Base-by-base conservation (phyloP, 2,329 filamentous ascomycete genomes). In the Setomelanomma holmii region DNA sequence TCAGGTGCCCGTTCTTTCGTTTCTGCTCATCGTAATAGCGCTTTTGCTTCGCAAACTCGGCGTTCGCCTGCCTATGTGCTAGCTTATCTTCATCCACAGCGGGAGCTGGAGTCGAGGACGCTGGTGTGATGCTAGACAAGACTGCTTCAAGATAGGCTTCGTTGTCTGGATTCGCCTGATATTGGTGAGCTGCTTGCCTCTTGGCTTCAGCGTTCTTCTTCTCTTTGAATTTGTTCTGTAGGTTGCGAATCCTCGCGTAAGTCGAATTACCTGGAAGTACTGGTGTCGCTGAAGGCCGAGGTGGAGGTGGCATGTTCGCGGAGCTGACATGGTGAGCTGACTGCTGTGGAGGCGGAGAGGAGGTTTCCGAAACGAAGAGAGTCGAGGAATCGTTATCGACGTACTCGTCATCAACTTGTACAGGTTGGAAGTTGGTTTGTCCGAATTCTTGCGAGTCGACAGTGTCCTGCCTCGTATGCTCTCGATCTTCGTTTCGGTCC, bases 21-120 rank as follows among this genome's bases (percentile, higher is more conserved):
- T 41, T 64, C 4, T 69, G 33, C 0, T 53, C 41, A 1, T 71
- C 58, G 27, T 60, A 74, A 14, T 64, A 19, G 0, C 35, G 51
- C 47, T 69, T 64, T 33, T 63, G 52, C 23, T 53, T 49, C 22
- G 61, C 8, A 22, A 56, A 74, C n/a, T 63, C 45, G 6, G 43
- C 51, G 2, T 12, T 6, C 4, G 60, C 62, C n/a, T 45, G 16
- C 34, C 36, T 49, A 40, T 68, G 42, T 20, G 46, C 49, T 33
- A 51, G 23, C 3, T 57, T 53, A 1, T 56, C 55, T 14, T 54
- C 45, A 4, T 54, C 51, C 1, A 52, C 22, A 11, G 20, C 20
- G 2, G 47, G 34, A 5, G 14, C 11, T 17, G 34, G 40, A 12
- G 36, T 39, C 21, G 42, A 55, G 6, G 49, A 8, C 10, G 45